A percentile compares a stretch with the other conserved stretches of the same genome.
Conservation (phyloP, 2,329 filamentous ascomycete genomes). For the Talaromyces atroroseus region DNA sequence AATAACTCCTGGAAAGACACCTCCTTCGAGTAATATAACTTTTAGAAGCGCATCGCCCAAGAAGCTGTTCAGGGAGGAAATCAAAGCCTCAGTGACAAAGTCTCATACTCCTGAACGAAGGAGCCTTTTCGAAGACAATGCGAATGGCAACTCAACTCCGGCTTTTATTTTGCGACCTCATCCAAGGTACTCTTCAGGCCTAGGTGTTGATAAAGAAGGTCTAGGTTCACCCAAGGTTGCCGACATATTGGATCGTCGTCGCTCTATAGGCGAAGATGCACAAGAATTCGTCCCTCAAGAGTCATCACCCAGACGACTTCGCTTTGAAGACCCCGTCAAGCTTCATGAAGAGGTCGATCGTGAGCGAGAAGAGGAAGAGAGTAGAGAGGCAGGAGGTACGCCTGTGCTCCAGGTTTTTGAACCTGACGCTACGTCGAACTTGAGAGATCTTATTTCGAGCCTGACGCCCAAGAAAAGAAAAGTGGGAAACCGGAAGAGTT, state of each 20-base stretch:
- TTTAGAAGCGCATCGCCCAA: slow-evolving; percentile 47
- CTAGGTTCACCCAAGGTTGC: slow-evolving; percentile 71
- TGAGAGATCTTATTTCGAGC: slow-evolving; percentile 72
- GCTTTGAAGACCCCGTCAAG: slow-evolving; percentile 60
- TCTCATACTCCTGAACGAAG: slow-evolving; percentile 29
- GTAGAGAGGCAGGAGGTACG: slow-evolving; percentile 55
- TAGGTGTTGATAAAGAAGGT: slow-evolving; percentile 65
- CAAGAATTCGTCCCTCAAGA: slow-evolving; percentile 56
- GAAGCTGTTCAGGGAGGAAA: slow-evolving; percentile 41
- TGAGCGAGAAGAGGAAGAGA: slow-evolving; percentile 57
- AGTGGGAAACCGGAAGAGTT: slow-evolving; percentile 65
- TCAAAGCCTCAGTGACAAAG: slow-evolving; percentile 34
- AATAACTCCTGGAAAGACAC: slow-evolving; percentile 47
- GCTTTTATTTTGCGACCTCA: slow-evolving; percentile 60
- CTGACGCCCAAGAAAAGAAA: slow-evolving; percentile 69
- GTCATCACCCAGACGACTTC: slow-evolving; percentile 43
- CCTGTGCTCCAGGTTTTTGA: slow-evolving; percentile 44
- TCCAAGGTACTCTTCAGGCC: slow-evolving; percentile 55
- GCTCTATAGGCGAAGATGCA: slow-evolving; percentile 64
- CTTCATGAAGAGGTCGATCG: slow-evolving; percentile 60
- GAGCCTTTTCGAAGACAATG: slow-evolving; percentile 52
- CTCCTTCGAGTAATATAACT: slow-evolving; percentile 43
- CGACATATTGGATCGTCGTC: slow-evolving; percentile 64
- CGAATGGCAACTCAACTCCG: slow-evolving; percentile 54
- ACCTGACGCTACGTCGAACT: slow-evolving; percentile 59